Base-by-base conservation (phyloP, 225 moss, liverwort and hornwort species). In the Polytrichum commune region DNA sequence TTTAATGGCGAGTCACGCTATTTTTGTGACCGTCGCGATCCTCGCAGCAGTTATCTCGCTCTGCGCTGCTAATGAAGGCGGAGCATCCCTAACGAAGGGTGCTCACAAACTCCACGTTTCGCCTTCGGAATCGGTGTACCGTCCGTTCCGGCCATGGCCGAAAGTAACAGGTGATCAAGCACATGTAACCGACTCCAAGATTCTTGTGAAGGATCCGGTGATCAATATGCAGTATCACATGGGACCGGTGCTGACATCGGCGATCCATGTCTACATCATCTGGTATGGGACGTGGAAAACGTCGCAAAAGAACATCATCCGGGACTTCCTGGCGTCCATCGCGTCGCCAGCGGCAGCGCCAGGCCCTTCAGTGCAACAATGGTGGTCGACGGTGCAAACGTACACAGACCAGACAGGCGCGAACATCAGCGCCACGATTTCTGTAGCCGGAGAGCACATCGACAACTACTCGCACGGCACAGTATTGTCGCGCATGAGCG, bases 341-440 rank as follows among this genome's bases (percentile, higher is more conserved):
- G 85, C 88, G 0, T 71, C 79, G 19, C 75, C 78, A 5, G 54
- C 81, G 5, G 60, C 68, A 53, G 71, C 72, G 5, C 55, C 76
- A 55, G 77, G 76, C 29, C 88, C 81, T 0, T 79, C 88, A 10
- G 88, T 88, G 65, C 75, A 79, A 9, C 79, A 77, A 30, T 88
- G 88, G 88, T 88, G 88, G 88, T 84, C 82, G 35, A 88, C 82
- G 0, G 88, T 85, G 53, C 85, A 82, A 29, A 72, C 79, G 33
- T 88, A 88, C 82, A 82, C 85, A 2, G 88, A 88, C 55, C 85
- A 85, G 20, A 88, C 88, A 1, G 88, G 88, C 8, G 82, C 82
- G 66, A 88, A 88, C 66, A 85, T 88, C 85, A 88, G 80, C 54
- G 73, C 77, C 24, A 72, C 88, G 5, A 70, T 88, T 26, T 27